A percentile compares a stretch with the other conserved stretches of the same genome.
phyloP scores from a whole-genome alignment of 164 flowering plant species.

The Annona squamosa region DNA sequence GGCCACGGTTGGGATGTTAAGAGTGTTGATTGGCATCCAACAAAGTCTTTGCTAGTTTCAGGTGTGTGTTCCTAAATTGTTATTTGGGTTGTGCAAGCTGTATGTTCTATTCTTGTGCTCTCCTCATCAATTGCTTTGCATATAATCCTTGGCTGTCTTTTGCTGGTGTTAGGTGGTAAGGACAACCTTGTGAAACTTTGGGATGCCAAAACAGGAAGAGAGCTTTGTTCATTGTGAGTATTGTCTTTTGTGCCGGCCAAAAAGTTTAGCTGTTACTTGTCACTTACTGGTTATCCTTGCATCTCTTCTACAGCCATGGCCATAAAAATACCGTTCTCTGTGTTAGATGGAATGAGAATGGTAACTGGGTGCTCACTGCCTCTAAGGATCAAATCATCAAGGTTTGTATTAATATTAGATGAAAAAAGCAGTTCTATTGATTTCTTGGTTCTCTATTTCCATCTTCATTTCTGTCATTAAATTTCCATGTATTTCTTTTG shows the following conservation, averaged over 20 bases:
- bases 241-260: background rate
- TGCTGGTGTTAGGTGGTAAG: slow-evolving; percentile 63
- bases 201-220: slow-evolving; percentile 95
- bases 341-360: slow-evolving; percentile 98
- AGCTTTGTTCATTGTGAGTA: slow-evolving; percentile 89
- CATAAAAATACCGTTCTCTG: slow-evolving; percentile 94
- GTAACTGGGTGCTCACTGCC: slow-evolving; percentile 97
- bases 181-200: slow-evolving; percentile 98
- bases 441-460: background rate
- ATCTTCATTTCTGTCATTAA: background rate
- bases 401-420: slow-evolving; percentile 27
- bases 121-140: background rate
- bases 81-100: too few species aligned
- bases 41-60: slow-evolving; percentile 90
- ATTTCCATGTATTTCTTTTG: background rate
- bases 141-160: background rate
- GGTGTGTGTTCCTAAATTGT: slow-evolving; percentile 32
- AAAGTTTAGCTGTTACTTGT: background rate
- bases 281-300: slow-evolving; percentile 8
- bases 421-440: background rate
- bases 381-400: slow-evolving; percentile 98
- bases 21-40: slow-evolving; percentile 99
- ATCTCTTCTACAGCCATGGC: slow-evolving; percentile 70
- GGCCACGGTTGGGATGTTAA: slow-evolving; percentile 99
- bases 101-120: background rate